A percentile compares a stretch with the other conserved stretches of the same genome.
phyloP scores from a whole-genome alignment of 2,329 filamentous ascomycete genomes.

The Truncatella angustata region DNA sequence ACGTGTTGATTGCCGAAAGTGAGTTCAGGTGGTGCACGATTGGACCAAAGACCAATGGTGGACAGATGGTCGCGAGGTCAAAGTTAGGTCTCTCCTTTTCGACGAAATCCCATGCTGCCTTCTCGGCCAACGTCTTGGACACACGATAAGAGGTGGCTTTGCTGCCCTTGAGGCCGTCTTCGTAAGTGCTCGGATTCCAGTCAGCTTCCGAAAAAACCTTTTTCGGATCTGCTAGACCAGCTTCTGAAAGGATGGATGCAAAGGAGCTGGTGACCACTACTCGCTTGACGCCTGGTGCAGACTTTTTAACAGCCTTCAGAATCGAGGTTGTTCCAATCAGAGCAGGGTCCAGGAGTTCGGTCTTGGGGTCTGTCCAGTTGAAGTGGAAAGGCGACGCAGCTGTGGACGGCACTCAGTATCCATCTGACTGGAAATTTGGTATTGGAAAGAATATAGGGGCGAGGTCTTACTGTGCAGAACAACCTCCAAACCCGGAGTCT shows the following conservation, averaged over 20 bases:
- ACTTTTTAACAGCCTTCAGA: constrained; percentile 64
- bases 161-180: constrained; percentile 37
- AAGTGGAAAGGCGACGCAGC: constrained; percentile 59
- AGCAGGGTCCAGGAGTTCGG: constrained; percentile 57
- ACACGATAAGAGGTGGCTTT: constrained; percentile 49
- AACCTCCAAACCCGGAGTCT: constrained; percentile 48
- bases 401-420: neutral
- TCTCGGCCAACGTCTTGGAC: constrained; percentile 54
- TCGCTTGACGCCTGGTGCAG: constrained; percentile 61
- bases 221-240: constrained; percentile 33
- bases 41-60: constrained; percentile 55
- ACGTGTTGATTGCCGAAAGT: constrained; percentile 50
- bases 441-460: neutral
- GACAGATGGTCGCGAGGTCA: constrained; percentile 52
- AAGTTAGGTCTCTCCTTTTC: constrained; percentile 40
- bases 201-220: constrained; percentile 44
- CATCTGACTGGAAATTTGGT: too few relatives aligned
- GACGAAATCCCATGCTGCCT: constrained; percentile 53
- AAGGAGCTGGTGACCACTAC: constrained; percentile 64
- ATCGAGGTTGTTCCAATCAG: constrained; percentile 65
- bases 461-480: constrained; percentile 48
- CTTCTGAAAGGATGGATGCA: constrained; percentile 46
- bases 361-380: constrained; percentile 47
- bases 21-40: constrained; percentile 45
- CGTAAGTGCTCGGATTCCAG: constrained; percentile 53